Percentiles rank a stretch among this genome's conserved stretches.
Conservation (phyloP, 257 asterid genomes). For the Penstemon barbatus region DNA sequence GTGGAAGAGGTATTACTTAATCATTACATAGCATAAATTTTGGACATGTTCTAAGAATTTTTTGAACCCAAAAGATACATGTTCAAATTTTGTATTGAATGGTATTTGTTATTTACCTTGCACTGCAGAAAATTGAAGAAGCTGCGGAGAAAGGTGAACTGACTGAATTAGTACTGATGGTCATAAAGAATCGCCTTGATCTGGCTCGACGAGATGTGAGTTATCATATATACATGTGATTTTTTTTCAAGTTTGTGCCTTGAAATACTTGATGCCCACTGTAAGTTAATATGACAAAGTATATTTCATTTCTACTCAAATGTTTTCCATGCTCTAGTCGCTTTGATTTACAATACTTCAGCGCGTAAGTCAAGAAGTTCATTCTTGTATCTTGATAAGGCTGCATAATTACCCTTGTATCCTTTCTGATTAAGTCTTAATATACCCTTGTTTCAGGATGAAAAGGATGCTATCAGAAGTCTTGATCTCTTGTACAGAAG, state of each 20-base stretch:
- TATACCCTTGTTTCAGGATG: conserved; percentile 56
- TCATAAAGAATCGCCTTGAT: conserved; percentile 93
- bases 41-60: background rate
- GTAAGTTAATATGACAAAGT: background rate
- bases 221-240: conserved; percentile 22
- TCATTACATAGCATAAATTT: background rate
- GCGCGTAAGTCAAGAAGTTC: background rate
- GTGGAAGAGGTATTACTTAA: conserved; percentile 72
- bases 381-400: background rate
- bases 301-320: background rate
- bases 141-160: conserved; percentile 97
- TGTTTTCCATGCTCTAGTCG: background rate
- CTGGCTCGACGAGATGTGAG: conserved; percentile 97
- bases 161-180: conserved; percentile 74
- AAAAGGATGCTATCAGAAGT: conserved; percentile 90
- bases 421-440: conserved; percentile 16
- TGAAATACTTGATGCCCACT: conserved; percentile 15
- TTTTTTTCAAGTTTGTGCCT: background rate
- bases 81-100: background rate
- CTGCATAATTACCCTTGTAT: background rate
- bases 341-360: background rate
- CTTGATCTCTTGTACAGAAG: conserved; percentile 96
- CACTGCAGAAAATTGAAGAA: conserved; percentile 87
- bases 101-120: conserved; percentile 8
- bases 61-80: background rate